Conservation (phyloP, 192 early-diverging fungal species). For the Irineochytrium annulatum region DNA sequence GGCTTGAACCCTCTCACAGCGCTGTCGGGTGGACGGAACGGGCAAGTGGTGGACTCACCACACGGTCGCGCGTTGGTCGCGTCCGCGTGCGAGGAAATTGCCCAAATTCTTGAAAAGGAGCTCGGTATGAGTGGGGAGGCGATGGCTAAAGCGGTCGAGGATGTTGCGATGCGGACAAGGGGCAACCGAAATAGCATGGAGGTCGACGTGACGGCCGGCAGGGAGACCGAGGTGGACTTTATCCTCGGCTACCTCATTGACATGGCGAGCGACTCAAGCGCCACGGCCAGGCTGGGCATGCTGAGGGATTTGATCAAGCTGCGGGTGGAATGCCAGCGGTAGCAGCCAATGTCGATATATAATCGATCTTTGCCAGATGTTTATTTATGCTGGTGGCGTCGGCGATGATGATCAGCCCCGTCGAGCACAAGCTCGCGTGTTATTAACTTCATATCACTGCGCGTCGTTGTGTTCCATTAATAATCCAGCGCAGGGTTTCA, state of each 20-base stretch:
- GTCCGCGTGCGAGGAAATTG: not conserved
- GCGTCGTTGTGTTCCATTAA: too few relatives aligned
- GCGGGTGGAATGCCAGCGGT: too few relatives aligned
- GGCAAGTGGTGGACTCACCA: not conserved
- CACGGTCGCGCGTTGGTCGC: not conserved
- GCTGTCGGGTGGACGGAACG: slow-evolving; percentile 9
- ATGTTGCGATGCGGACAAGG: slow-evolving; percentile 15
- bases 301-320: too few relatives aligned
- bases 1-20: slow-evolving; percentile 23
- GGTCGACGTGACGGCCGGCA: slow-evolving; percentile 9
- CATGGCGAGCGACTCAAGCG: too few relatives aligned
- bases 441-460: too few relatives aligned
- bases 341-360: too few relatives aligned
- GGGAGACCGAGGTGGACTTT: slow-evolving; percentile 20
- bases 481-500: too few relatives aligned
- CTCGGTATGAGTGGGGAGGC: not conserved
- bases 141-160: not conserved
- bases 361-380: too few relatives aligned
- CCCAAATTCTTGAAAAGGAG: slow-evolving; percentile 1
- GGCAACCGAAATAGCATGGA: slow-evolving; percentile 26
- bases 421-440: too few relatives aligned
- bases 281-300: too few relatives aligned
- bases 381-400: too few relatives aligned
- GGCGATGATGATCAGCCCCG: too few relatives aligned
- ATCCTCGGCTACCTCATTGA: slow-evolving; percentile 20